Evolutionary conservation across 1,139 yeast genomes (phyloP).

Genomic region (Diutina catenulata): DNA sequence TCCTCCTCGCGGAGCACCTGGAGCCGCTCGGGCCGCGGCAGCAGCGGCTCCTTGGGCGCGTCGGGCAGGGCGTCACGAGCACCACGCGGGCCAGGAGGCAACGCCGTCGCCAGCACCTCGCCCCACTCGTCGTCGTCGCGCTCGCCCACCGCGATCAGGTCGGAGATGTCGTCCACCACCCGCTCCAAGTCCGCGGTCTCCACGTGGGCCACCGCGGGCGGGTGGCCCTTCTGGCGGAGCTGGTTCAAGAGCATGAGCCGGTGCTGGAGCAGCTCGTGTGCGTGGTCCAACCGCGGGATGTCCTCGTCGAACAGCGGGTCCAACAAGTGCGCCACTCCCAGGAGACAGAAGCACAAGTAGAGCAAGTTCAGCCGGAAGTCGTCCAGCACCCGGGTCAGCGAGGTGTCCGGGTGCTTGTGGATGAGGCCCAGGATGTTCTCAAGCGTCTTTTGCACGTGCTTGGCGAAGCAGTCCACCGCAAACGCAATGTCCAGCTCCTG

Average conservation of each 20-base stretch:
- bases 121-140: slow-evolving; percentile 6
- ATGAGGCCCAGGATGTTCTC: slow-evolving; percentile 29
- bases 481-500: slow-evolving; percentile 40
- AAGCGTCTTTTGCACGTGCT: slow-evolving; percentile 34
- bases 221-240: slow-evolving; percentile 15
- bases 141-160: slow-evolving; percentile 8
- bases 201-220: too few relatives aligned
- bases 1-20: background rate
- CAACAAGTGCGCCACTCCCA: slow-evolving; percentile 67
- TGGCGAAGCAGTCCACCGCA: slow-evolving; percentile 50
- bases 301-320: slow-evolving; percentile 54
- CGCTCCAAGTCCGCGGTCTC: slow-evolving; percentile 17
- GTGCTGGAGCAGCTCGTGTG: slow-evolving; percentile 24
- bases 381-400: slow-evolving; percentile 25
- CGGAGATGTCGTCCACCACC: slow-evolving; percentile 28
- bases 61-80: too few relatives aligned
- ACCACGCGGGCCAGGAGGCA: background rate
- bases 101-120: background rate
- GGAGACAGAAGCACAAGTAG: slow-evolving; percentile 46
- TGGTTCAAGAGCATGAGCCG: slow-evolving; percentile 22
- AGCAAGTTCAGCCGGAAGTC: slow-evolving; percentile 44
- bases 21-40: too few relatives aligned
- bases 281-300: slow-evolving; percentile 26
- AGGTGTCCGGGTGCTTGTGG: slow-evolving; percentile 8
- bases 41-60: too few relatives aligned